phyloP scores from a whole-genome alignment of 176 grass and related monocot species.

The Tuctoria greenei region DNA sequence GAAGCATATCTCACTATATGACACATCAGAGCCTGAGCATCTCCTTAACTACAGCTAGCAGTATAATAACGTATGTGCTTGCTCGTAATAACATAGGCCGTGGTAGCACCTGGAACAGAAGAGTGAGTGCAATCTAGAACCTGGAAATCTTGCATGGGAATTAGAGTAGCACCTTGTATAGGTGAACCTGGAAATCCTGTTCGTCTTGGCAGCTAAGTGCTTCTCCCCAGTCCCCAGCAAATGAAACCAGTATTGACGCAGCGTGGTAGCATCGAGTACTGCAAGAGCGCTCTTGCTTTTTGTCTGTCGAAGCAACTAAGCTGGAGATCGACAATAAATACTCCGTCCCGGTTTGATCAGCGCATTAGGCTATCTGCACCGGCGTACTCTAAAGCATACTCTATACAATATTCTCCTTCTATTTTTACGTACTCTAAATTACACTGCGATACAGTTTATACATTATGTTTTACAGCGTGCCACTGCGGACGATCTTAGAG shows the following conservation, averaged over 20 bases:
- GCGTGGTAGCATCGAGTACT: not conserved
- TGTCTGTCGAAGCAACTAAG: not conserved
- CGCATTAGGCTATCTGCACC: no score
- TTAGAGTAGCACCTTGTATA: not conserved
- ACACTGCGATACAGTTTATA: no score
- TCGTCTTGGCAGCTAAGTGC: not conserved
- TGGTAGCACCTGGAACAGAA: no score
- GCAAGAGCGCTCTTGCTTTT: not conserved
- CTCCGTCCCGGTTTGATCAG: no score
- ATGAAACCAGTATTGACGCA: not conserved
- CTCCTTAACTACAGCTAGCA: no score
- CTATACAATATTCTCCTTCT: no score
- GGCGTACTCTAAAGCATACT: no score
- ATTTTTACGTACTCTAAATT: no score
- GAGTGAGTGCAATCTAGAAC: not conserved
- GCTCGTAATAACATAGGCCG: not conserved
- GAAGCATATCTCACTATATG: no score
- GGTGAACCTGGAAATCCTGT: not conserved
- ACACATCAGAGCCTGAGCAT: no score
- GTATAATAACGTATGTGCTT: not conserved
- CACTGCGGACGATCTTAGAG: no score
- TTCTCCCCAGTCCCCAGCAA: not conserved
- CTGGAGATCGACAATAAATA: not conserved
- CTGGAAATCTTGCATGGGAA: not conserved
- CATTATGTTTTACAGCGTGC: no score